These are phyloP conservation scores for Dianthus caryophyllus DNA, from an alignment of 148 eudicot genomes.

Conservation along the genomic window DNA sequence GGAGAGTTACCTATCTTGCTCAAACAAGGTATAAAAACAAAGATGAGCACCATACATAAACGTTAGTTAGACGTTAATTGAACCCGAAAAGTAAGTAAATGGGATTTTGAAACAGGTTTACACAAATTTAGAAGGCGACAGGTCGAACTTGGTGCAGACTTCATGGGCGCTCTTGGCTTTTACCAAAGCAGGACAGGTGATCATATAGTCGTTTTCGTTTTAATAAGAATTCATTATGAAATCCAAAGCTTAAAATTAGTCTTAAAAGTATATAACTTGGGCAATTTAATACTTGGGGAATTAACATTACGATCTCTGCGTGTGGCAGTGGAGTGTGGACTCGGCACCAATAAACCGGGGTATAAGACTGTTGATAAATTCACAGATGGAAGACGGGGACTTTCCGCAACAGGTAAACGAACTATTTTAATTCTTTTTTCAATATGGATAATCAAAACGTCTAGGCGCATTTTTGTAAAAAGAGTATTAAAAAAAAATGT, in stretches of 20 bases:
- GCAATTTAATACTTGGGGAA: too few species aligned
- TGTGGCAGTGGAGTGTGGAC: constrained; percentile 51
- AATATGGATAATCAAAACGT: too few species aligned
- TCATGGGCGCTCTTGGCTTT: constrained; percentile 72
- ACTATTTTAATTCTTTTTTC: too few species aligned
- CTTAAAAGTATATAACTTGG: too few species aligned
- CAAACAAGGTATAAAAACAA: constrained; percentile 61
- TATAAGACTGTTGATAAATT: constrained; percentile 39
- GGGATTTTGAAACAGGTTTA: constrained; percentile 37
- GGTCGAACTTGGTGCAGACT: constrained; percentile 54
- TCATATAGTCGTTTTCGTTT: too few species aligned
- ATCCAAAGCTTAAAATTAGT: too few species aligned
- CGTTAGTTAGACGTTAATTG: too few species aligned
- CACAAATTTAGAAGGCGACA: constrained; percentile 47
- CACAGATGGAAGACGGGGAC: constrained; percentile 55
- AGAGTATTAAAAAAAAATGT: neutral
- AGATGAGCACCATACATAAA: too few species aligned
- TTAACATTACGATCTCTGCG: too few species aligned
- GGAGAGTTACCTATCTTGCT: constrained; percentile 55
- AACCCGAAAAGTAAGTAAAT: too few species aligned
- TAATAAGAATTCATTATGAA: too few species aligned
- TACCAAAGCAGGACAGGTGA: constrained; percentile 65
- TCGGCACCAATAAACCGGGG: constrained; percentile 43
- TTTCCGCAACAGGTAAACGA: constrained; percentile 71
- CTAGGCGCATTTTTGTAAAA: too few species aligned